Evolutionary conservation across 2,329 filamentous ascomycete genomes (phyloP).

Genomic region (Fusarium buxicola): DNA sequence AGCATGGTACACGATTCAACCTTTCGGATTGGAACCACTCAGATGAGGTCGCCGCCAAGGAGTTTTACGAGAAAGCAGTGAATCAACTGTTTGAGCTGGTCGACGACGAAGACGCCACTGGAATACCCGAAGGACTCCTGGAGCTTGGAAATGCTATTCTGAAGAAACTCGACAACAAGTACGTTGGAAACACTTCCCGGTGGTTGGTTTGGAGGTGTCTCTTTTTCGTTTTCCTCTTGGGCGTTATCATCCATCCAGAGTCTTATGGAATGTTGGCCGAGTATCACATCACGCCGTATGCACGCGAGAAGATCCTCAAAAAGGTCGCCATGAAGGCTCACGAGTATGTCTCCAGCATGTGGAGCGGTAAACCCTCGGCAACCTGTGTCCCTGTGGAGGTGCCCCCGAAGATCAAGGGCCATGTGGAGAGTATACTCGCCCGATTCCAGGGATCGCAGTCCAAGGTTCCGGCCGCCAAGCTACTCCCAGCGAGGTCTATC

Average conservation of each 20-base stretch:
- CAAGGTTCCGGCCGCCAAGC: conserved; percentile 63
- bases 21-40: conserved; percentile 79
- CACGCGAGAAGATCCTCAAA: conserved; percentile 82
- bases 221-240: conserved; percentile 87
- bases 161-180: conserved; percentile 77
- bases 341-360: conserved; percentile 82
- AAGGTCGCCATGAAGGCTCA: conserved; percentile 85
- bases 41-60: conserved; percentile 83
- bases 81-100: conserved; percentile 86
- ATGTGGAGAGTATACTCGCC: conserved; percentile 77
- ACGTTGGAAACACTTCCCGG: conserved; percentile 78
- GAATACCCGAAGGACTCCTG: conserved; percentile 86
- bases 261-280: conserved; percentile 82
- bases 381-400: conserved; percentile 61
- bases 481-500: conserved; percentile 77
- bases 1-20: conserved; percentile 77
- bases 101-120: conserved; percentile 84
- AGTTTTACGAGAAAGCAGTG: conserved; percentile 88
- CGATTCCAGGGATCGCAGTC: conserved; percentile 69
- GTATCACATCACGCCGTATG: conserved; percentile 92
- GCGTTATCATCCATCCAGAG: conserved; percentile 90
- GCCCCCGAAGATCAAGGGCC: conserved; percentile 71
- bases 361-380: conserved; percentile 73
- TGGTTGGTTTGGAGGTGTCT: conserved; percentile 94
- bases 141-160: conserved; percentile 88